phyloP scores from a whole-genome alignment of 2,329 filamentous ascomycete genomes.

The Parastagonospora nodorum region DNA sequence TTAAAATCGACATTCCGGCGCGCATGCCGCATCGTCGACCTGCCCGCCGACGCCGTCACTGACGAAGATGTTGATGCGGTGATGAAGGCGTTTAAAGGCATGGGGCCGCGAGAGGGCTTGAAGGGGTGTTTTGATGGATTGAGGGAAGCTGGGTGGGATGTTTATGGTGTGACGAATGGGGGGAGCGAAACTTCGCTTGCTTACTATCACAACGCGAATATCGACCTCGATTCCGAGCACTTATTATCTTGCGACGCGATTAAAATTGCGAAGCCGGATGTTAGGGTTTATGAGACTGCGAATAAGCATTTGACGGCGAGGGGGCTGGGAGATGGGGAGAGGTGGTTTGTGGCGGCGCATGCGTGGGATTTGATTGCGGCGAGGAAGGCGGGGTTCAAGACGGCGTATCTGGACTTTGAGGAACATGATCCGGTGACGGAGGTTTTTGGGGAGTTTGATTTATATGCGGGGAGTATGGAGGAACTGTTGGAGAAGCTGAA shows the following conservation, averaged over 20 bases:
- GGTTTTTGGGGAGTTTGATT: constrained; percentile 29
- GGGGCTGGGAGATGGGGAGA: constrained; percentile 11
- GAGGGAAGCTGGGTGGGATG: constrained; percentile 22
- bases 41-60: constrained; percentile 19
- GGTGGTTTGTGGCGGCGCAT: constrained; percentile 36
- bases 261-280: constrained; percentile 27
- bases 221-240: constrained; percentile 23
- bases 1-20: constrained; percentile 24
- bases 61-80: constrained; percentile 22
- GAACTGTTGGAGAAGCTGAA: constrained; percentile 26
- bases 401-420: constrained; percentile 31
- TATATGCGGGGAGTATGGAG: constrained; percentile 30
- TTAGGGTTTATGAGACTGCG: constrained; percentile 26
- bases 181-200: constrained; percentile 18
- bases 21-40: constrained; percentile 23
- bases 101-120: constrained; percentile 23
- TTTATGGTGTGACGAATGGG: constrained; percentile 32
- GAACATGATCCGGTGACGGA: constrained; percentile 30
- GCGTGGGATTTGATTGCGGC: constrained; percentile 31
- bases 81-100: constrained; percentile 29
- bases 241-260: constrained; percentile 28
- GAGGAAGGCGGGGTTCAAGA: constrained; percentile 27
- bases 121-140: constrained; percentile 29
- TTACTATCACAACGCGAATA: constrained; percentile 21
- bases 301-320: constrained; percentile 15